Percentiles rank a stretch among this genome's conserved stretches.
These are phyloP conservation scores for Neurospora sp. DNA, from an alignment of 495 filamentous ascomycete genomes.

Conservation along the genomic window DNA sequence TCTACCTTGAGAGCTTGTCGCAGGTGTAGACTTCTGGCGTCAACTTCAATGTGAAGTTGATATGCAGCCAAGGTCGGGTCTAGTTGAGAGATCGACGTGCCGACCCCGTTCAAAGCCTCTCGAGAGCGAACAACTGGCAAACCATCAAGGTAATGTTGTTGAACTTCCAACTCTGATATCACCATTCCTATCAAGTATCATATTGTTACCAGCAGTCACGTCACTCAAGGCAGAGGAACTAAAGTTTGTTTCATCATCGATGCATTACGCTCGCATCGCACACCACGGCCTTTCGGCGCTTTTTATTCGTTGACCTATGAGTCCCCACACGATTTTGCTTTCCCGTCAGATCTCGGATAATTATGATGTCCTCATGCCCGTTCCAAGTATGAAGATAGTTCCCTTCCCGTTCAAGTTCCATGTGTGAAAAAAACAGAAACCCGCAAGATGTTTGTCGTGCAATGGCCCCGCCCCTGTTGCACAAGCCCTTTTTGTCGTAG, in stretches of 20 bases:
- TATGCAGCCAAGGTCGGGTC: background rate
- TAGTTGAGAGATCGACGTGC: background rate
- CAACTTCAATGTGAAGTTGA: too few relatives aligned
- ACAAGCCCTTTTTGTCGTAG: background rate
- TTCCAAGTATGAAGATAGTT: background rate
- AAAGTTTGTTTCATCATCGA: background rate
- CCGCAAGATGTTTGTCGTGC: background rate
- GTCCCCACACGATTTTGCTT: background rate
- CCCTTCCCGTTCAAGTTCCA: background rate
- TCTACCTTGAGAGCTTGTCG: too few relatives aligned
- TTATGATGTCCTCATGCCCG: background rate
- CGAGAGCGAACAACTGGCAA: background rate
- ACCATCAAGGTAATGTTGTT: background rate
- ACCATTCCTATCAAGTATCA: background rate
- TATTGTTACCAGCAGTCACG: background rate
- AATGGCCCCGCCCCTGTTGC: background rate
- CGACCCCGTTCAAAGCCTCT: too few relatives aligned
- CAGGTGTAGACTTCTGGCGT: too few relatives aligned
- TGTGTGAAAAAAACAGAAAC: background rate
- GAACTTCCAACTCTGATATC: background rate
- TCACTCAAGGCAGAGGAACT: background rate
- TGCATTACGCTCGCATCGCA: slow-evolving; percentile 1
- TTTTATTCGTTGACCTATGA: background rate
- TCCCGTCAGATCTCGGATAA: background rate
- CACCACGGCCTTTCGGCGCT: background rate